phyloP scores from a whole-genome alignment of 2,329 filamentous ascomycete genomes.

The Aureobasidium mangrovei region DNA sequence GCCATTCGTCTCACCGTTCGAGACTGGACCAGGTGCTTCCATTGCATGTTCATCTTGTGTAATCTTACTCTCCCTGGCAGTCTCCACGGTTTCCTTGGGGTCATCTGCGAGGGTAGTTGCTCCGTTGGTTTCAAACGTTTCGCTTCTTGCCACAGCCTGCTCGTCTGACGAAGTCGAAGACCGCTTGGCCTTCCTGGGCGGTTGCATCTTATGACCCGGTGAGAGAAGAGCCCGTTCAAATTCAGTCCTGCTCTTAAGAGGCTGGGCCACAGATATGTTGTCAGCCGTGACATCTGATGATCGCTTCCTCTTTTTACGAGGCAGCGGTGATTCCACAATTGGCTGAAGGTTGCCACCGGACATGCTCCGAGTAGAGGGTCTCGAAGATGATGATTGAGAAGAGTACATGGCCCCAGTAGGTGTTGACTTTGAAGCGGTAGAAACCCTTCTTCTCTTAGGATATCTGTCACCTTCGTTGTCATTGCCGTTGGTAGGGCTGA shows the following conservation, averaged over 20 bases:
- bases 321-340: conserved; percentile 13
- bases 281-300: conserved; percentile 12
- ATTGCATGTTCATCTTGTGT: neutral
- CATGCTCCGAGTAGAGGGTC: conserved; percentile 15
- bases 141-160: neutral
- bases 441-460: conserved; percentile 15
- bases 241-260: conserved; percentile 1
- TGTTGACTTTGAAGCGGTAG: conserved; percentile 15
- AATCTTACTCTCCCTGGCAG: neutral
- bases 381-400: conserved; percentile 14
- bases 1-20: neutral
- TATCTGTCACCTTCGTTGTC: conserved; percentile 13
- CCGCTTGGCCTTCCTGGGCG: conserved; percentile 3
- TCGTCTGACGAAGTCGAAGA: conserved; percentile 4
- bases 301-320: conserved; percentile 11
- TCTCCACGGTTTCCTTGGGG: conserved; percentile 8
- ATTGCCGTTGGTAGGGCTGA: neutral
- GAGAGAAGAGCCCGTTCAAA: neutral
- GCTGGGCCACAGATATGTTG: conserved; percentile 7
- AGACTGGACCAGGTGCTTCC: neutral
- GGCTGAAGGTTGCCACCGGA: conserved; percentile 13
- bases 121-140: neutral
- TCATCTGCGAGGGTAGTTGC: neutral
- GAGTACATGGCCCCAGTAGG: conserved; percentile 8
- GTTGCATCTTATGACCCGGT: conserved; percentile 1